Base-by-base conservation (phyloP, 805 yeast genomes). In the Yamadazyma ubonensis region DNA sequence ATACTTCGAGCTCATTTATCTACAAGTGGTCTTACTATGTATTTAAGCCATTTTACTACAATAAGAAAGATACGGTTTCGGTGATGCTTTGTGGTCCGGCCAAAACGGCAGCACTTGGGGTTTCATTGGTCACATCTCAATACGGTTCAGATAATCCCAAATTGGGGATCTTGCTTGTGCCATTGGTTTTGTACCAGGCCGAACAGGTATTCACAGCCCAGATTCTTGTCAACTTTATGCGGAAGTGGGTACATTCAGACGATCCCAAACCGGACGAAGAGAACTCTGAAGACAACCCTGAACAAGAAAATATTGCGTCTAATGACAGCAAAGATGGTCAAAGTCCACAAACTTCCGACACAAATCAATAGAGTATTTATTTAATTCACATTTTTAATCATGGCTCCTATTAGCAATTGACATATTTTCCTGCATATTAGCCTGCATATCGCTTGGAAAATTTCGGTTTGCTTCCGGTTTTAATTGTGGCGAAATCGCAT, bases 71-170 rank as follows among this genome's bases (percentile, higher is more conserved):
- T 53, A 78, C 96, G 0, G 86, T 86, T 25, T 73, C 90, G 9
- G 75, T 89, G 36, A 75, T 88, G 83, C 72, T 87, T 43, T 86
- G 96, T 61, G 96, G 95, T 8, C 91, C 95, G 4, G 96, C 96
- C 2, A 89, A 88, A 59, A 88, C 96, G 1, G 96, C 95, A 0
- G 96, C 96, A 0, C 67, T 88, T 37, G 96, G 96, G 26, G 95
- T 88, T 3, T 84, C 95, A 1, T 67, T 88, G 36, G 71, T 84
- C n/a, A 71, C 89, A 1, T 78, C 91, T 0, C 91, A 85, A 57
- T 88, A 86, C 57, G 95, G 95, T 11, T 61, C 76, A 4, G 53
- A 71, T 32, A 78, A 75, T 50, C 67, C 73, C 7, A 68, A 78
- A 49, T 63, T 87, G 46, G 96, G 96, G 12, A 75, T 76, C 38